A percentile compares a stretch with the other conserved stretches of the same genome.
These are phyloP conservation scores for Staphylotrichum tortipilum DNA, from an alignment of 495 filamentous ascomycete species.

Conservation along the genomic window DNA sequence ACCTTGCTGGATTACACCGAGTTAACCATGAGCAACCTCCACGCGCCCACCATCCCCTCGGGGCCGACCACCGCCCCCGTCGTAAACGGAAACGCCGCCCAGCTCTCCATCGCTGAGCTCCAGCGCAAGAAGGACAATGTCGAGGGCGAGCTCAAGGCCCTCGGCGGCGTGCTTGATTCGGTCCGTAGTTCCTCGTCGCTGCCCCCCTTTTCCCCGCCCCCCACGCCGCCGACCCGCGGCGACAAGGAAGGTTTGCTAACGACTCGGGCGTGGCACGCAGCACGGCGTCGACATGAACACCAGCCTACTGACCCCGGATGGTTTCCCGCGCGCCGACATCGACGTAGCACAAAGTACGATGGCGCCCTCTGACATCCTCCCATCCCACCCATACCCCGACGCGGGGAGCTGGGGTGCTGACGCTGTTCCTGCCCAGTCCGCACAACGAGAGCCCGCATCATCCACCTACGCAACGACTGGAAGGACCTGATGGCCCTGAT, in stretches of 20 bases:
- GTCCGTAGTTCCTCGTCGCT: constrained; percentile 41
- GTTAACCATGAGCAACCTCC: constrained; percentile 62
- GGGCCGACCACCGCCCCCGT: constrained; percentile 49
- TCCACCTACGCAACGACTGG: constrained; percentile 84
- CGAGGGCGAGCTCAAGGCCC: constrained; percentile 75
- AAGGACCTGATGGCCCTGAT: constrained; percentile 77
- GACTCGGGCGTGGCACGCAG: constrained; percentile 38
- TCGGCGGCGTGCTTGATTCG: constrained; percentile 78
- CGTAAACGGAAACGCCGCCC: constrained; percentile 47
- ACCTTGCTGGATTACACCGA: too few relatives aligned
- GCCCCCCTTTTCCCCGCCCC: too few relatives aligned
- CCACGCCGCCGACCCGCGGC: too few relatives aligned
- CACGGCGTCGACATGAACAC: constrained; percentile 93
- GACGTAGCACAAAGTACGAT: constrained; percentile 86
- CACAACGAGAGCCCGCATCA: constrained; percentile 81
- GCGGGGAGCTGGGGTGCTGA: too few relatives aligned
- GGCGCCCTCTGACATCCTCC: too few relatives aligned
- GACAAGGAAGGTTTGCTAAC: constrained; percentile 12
- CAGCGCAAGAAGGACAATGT: constrained; percentile 66
- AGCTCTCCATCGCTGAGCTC: constrained; percentile 51
- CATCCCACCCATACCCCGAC: too few relatives aligned
- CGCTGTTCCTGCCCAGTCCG: too few relatives aligned
- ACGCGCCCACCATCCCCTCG: constrained; percentile 66
- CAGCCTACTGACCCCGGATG: constrained; percentile 77
- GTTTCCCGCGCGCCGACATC: constrained; percentile 86